Percentiles rank a stretch among this genome's conserved stretches.
These are phyloP conservation scores for Amborella trichopoda DNA, from an alignment of 164 flowering plant genomes.

Conservation along the genomic window DNA sequence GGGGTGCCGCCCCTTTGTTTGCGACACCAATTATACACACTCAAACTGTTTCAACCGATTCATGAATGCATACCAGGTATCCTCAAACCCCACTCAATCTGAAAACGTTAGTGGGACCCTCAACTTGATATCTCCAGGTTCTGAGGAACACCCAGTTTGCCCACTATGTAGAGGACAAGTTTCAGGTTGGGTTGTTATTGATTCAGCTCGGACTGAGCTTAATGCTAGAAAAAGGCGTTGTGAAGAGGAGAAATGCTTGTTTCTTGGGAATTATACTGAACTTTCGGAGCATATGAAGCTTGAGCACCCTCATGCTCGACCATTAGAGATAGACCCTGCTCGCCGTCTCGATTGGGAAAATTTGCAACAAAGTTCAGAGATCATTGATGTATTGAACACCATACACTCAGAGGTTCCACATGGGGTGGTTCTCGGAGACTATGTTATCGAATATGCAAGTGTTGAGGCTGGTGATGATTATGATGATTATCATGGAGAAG, in stretches of 20 bases:
- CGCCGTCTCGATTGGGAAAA: slow-evolving; percentile 92
- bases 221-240: slow-evolving; percentile 67
- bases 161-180: slow-evolving; percentile 97
- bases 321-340: slow-evolving; percentile 89
- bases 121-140: background rate
- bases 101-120: background rate
- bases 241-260: slow-evolving; percentile 56
- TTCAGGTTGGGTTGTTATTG: slow-evolving; percentile 67
- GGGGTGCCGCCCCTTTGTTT: slow-evolving; percentile 88
- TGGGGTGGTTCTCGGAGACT: slow-evolving; percentile 92
- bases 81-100: slow-evolving; percentile 16
- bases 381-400: slow-evolving; percentile 86
- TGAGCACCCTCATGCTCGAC: slow-evolving; percentile 79
- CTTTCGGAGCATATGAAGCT: slow-evolving; percentile 59
- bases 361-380: slow-evolving; percentile 90
- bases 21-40: slow-evolving; percentile 78
- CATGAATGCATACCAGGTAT: slow-evolving; percentile 47
- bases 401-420: slow-evolving; percentile 88
- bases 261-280: slow-evolving; percentile 54
- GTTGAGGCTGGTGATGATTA: slow-evolving; percentile 69
- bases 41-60: slow-evolving; percentile 87
- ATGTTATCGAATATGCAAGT: slow-evolving; percentile 92
- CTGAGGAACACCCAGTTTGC: slow-evolving; percentile 33
- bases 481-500: slow-evolving; percentile 76
- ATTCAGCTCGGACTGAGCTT: slow-evolving; percentile 48